Evolutionary conservation across 345 rosid genomes (phyloP), one percentile per base, ranked within the genome.

Genomic region (Aquilaria yunnanensis): DNA sequence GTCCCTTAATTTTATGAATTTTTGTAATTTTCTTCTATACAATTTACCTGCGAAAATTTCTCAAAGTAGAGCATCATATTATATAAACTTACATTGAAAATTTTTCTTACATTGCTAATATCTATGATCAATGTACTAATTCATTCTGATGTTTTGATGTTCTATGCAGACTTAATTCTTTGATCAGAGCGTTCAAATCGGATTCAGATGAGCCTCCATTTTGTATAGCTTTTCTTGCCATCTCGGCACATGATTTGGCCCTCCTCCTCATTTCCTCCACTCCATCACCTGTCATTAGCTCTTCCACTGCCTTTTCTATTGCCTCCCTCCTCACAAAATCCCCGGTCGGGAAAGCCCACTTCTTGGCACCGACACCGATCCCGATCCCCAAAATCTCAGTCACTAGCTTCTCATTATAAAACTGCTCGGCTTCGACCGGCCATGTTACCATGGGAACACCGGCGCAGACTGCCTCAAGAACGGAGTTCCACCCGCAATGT

Each of bases 401-500:
- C 37, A 84, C 58, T 14, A 84, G 52, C 65, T 74, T 81, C 71
- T 81, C 89, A 13, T 84, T 86, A 66, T 74, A 72, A 32, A 84
- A 80, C 69, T 86, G 87, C 62, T 80, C 85, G 0, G 85, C 81
- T 0, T 14, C 59, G 45, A 82, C 47, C 0, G 81, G 84, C 78
- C 89, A 86, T 0, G 81, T 76, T 13, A 84, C 79, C 84, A 84
- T 72, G 1, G 89, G 81, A 12, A 88, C 47, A 11, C 92, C 87
- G 0, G 77, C 83, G 2, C 74, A 57, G 3, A 83, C 67, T 0
- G 73, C 88, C 57, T 87, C 85, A 0, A 87, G 57, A 11, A 70
- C 68, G 0, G 83, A 83, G 75, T 83, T 86, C 89, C 85, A 81
- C 2, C 87, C 81, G 0, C 87, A 86, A 2, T 82, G 90, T 0